These are phyloP conservation scores for Entophlyctis helioformis DNA, from an alignment of 192 early-diverging fungal genomes.

Conservation along the genomic window DNA sequence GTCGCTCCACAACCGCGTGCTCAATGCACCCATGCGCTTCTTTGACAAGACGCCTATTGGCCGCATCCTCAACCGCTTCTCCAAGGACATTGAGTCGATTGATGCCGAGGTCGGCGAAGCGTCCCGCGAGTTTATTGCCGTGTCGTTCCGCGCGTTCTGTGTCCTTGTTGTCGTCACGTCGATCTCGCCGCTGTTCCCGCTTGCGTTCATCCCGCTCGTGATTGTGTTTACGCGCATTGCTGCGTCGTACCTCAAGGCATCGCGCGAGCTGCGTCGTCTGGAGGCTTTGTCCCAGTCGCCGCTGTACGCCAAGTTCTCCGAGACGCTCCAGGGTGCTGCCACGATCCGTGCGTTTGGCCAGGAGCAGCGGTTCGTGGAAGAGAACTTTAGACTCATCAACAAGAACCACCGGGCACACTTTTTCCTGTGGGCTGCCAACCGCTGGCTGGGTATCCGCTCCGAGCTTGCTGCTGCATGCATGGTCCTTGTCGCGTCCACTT, in stretches of 20 bases:
- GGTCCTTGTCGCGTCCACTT: slow-evolving; percentile 52
- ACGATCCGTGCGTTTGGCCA: slow-evolving; percentile 32
- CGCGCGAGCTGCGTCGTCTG: slow-evolving; percentile 29
- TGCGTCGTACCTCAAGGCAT: slow-evolving; percentile 24
- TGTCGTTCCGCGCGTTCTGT: no score
- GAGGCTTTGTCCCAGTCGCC: slow-evolving; percentile 39
- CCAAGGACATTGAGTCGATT: slow-evolving; percentile 12
- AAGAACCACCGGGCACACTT: slow-evolving; percentile 78
- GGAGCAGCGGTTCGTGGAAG: slow-evolving; percentile 19
- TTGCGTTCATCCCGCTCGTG: background rate
- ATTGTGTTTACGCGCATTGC: no score
- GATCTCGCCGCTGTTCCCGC: background rate
- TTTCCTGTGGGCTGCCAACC: slow-evolving; percentile 74
- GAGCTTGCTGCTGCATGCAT: slow-evolving; percentile 34
- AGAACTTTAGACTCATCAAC: slow-evolving; percentile 52
- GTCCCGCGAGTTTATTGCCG: no score
- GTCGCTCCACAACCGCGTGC: slow-evolving; percentile 5
- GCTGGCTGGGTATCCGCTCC: slow-evolving; percentile 47
- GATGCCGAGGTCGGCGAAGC: no score
- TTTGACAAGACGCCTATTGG: slow-evolving; percentile 87
- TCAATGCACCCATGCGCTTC: slow-evolving; percentile 55
- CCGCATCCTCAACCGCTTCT: slow-evolving; percentile 44
- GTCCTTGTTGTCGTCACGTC: slow-evolving; percentile 1
- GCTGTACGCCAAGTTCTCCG: slow-evolving; percentile 36
- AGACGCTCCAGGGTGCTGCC: slow-evolving; percentile 13